These are phyloP conservation scores for Tricholoma sp. DNA, from an alignment of 768 basidiomycete species.

Conservation along the genomic window DNA sequence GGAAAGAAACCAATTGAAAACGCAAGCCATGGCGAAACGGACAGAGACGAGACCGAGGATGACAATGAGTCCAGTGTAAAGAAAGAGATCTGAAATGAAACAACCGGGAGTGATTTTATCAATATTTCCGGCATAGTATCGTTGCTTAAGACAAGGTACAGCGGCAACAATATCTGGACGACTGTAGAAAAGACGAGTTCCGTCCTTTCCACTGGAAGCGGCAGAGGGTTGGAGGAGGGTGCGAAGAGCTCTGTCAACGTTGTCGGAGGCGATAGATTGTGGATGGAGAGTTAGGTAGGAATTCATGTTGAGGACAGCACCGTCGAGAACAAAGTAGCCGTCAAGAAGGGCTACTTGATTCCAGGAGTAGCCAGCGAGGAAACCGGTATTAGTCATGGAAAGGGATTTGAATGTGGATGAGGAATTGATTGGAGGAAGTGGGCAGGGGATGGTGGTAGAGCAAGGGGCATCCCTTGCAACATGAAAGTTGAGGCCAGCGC, in stretches of 20 bases:
- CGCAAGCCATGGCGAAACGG: constrained; percentile 92
- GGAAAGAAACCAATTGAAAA: constrained; percentile 97
- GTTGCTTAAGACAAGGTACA: constrained; percentile 74
- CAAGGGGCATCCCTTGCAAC: constrained; percentile 79
- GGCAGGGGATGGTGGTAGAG: constrained; percentile 51
- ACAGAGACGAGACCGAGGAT: constrained; percentile 87
- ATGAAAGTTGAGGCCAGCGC: constrained; percentile 55
- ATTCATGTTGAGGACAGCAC: constrained; percentile 87
- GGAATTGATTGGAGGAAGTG: constrained; percentile 55
- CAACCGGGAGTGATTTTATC: constrained; percentile 97
- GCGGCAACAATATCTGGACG: constrained; percentile 57
- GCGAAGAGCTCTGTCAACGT: constrained; percentile 80
- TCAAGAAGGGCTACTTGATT: constrained; percentile 66
- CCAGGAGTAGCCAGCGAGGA: constrained; percentile 88
- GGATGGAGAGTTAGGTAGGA: constrained; percentile 80
- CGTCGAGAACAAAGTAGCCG: constrained; percentile 87
- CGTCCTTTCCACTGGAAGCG: constrained; percentile 72
- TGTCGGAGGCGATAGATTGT: constrained; percentile 60
- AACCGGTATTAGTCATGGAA: constrained; percentile 57
- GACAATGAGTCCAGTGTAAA: constrained; percentile 87
- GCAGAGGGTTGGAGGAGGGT: constrained; percentile 51
- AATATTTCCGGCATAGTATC: constrained; percentile 92
- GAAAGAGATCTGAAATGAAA: constrained; percentile 83
- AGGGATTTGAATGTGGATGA: constrained; percentile 56
- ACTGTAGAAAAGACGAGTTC: constrained; percentile 81